Conservation (phyloP, 139 green algal genomes). For the Chloropicon primus region DNA sequence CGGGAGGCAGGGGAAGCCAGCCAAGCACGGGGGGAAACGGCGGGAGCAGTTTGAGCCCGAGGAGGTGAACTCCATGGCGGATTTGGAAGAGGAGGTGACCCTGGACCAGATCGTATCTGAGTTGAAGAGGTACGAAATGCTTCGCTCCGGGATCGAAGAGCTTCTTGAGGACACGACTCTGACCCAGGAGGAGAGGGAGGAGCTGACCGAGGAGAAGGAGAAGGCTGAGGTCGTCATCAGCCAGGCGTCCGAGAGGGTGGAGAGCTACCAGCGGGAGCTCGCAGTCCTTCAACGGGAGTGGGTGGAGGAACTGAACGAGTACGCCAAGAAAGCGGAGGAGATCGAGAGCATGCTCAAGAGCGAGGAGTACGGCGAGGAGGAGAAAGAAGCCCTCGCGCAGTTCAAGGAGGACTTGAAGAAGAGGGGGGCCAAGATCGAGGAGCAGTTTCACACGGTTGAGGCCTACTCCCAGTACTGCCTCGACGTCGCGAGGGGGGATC, state of each 20-base stretch:
- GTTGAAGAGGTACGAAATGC: neutral
- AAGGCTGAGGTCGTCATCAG: neutral
- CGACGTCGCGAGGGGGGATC: neutral
- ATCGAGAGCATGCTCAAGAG: neutral
- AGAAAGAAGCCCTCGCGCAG: neutral
- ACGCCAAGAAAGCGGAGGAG: neutral
- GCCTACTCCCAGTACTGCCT: neutral
- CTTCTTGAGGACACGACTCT: neutral
- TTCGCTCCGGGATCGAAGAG: neutral
- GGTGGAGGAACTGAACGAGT: neutral
- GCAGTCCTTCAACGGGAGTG: neutral
- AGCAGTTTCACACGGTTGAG: neutral
- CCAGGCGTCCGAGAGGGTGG: neutral
- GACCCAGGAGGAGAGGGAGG: neutral
- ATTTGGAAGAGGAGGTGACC: neutral
- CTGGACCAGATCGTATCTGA: neutral
- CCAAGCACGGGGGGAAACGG: neutral
- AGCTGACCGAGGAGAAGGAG: neutral
- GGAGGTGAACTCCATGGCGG: neutral
- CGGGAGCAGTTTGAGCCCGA: neutral
- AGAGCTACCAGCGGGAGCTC: neutral
- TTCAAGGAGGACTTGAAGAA: neutral
- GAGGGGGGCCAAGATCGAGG: neutral
- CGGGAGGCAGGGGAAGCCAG: neutral
- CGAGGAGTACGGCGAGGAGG: neutral